Conservation (phyloP, 306 rosid species). For the Glycine latifolia region DNA sequence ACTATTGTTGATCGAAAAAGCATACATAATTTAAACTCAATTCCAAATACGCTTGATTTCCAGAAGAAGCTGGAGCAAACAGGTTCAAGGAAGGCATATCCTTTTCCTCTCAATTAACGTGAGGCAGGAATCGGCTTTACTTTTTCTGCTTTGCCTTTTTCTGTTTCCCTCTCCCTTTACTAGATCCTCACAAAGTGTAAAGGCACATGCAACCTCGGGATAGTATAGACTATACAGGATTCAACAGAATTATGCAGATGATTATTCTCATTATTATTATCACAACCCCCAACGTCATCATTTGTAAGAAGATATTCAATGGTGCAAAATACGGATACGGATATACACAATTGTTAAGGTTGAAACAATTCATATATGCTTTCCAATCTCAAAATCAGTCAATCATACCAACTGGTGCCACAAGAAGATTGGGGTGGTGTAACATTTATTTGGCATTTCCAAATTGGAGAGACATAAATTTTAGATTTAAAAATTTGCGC, state of each 20-base stretch:
- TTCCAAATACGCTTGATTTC: slow-evolving; percentile 49
- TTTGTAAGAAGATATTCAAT: not conserved
- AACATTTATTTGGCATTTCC: not conserved
- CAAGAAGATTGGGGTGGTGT: not conserved
- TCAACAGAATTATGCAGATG: slow-evolving; percentile 40
- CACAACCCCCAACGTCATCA: not conserved
- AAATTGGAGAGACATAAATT: not conserved
- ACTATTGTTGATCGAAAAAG: slow-evolving; percentile 22
- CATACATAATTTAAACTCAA: slow-evolving; percentile 38
- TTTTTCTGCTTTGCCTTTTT: slow-evolving; percentile 50
- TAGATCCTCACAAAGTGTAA: slow-evolving; percentile 71
- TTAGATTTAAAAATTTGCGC: not conserved
- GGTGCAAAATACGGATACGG: slow-evolving; percentile 16
- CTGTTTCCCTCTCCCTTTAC: slow-evolving; percentile 51
- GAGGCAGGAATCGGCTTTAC: slow-evolving; percentile 63
- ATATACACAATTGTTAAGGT: not conserved
- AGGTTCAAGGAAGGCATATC: slow-evolving; percentile 58
- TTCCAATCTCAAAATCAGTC: not conserved
- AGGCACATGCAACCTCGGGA: slow-evolving; percentile 41
- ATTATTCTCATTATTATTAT: not conserved
- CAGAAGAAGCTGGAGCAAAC: slow-evolving; percentile 50
- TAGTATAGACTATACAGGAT: slow-evolving; percentile 34
- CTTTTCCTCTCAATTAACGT: slow-evolving; percentile 56
- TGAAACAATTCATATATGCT: not conserved
- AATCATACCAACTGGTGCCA: not conserved